Evolutionary conservation across 2,329 filamentous ascomycete species (phyloP), one percentile per base, ranked within the genome.

Genomic region (Cladosporium halotolerans): DNA sequence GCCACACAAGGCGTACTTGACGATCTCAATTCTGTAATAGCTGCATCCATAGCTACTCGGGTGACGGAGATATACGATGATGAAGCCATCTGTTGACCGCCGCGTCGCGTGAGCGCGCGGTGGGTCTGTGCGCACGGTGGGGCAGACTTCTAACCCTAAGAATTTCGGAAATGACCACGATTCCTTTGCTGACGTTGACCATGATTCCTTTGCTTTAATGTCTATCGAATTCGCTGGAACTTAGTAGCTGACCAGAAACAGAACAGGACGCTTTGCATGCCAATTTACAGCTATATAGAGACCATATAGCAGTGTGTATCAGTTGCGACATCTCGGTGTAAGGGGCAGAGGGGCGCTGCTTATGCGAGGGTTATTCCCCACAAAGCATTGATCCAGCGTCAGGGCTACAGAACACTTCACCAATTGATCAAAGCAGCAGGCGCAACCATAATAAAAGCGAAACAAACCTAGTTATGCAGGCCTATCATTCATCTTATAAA

Each of bases 131-230:
- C 32, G 32, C 32, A 34, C 32, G 32, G 32, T 34, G 32, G 32
- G 32, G 32, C 32, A 34, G 32, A 34, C 32, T 34, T 34, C 32
- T 46, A 46, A 46, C 32, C 32, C 32, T 46, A 36, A 46, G 32
- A 46, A 46, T 46, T 46, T 46, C 44, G 44, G 44, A 46, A 46
- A 46, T 46, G 13, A 46, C 33, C n/a, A 46, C 19, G 4, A 45
- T 45, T 36, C 44, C 44, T 45, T 45, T 45, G 14, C 31, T 45
- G 13, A 46, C 16, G 16, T 46, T 45, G 14, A 45, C 44, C 11
- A 45, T 36, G 14, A 46, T 38, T 46, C 33, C 33, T 38, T 46
- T 38, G 10, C 44, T 46, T 38, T 38, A 36, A 46, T 38, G 16
- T 38, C 11, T 38, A 46, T 46, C 10, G 18, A 36, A 16, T 46